A percentile compares a stretch with the other conserved stretches of the same genome.
phyloP scores from a whole-genome alignment of 2,329 filamentous ascomycete genomes.

The Cercospora zeina region DNA sequence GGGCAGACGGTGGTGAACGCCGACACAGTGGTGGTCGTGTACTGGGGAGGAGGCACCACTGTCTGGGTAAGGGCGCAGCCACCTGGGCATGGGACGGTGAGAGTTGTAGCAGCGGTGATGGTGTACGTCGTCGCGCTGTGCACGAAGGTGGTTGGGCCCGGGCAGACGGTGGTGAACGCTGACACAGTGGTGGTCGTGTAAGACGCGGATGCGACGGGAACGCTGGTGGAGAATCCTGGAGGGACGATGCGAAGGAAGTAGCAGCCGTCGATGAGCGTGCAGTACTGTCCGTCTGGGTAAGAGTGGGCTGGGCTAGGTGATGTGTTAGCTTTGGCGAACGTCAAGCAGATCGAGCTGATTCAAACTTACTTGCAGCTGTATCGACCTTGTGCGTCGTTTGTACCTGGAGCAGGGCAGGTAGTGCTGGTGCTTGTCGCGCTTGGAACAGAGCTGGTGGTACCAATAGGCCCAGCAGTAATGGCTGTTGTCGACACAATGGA shows the following conservation, averaged over 20 bases:
- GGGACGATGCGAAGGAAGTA: constrained; percentile 14
- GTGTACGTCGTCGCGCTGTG: constrained; percentile 68
- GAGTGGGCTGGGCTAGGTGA: constrained; percentile 13
- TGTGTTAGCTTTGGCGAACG: not conserved
- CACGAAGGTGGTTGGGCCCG: constrained; percentile 62
- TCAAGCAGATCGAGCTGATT: not conserved
- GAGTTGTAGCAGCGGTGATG: constrained; percentile 51
- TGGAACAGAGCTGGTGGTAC: not conserved
- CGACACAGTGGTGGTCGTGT: constrained; percentile 63
- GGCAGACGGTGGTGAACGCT: constrained; percentile 69
- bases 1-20: constrained; percentile 71
- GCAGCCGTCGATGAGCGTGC: constrained; percentile 24
- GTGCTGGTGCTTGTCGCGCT: not conserved
- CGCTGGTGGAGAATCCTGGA: constrained; percentile 13
- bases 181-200: constrained; percentile 56
- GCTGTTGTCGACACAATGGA: not conserved
- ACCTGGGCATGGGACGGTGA: constrained; percentile 30
- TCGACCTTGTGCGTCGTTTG: constrained; percentile 2
- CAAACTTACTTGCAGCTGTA: constrained; percentile 18
- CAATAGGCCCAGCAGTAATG: not conserved
- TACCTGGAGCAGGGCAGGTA: constrained; percentile 13
- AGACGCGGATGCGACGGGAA: not conserved
- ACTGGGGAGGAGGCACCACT: not conserved
- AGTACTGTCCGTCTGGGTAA: constrained; percentile 27
- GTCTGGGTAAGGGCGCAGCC: constrained; percentile 14